Evolutionary conservation across 176 grass and related monocot species (phyloP), one percentile per base, ranked within the genome.

Genomic region (Avena eriantha): DNA sequence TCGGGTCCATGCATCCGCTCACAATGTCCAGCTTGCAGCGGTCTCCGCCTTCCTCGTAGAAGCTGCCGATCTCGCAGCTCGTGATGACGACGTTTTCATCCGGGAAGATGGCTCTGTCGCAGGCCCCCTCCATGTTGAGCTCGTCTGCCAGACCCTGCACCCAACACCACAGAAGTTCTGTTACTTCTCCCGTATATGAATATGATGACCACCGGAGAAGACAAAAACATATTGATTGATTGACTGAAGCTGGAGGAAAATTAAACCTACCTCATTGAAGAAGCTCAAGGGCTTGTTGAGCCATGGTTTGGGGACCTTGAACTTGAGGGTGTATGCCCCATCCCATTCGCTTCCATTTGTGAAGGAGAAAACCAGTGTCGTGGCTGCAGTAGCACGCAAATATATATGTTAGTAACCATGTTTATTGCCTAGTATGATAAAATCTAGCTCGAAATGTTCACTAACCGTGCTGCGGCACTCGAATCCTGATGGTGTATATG

Each of bases 11-110:
- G 88, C 96, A 98, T 12, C 96, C 95, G 19, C 60, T 69, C 46
- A 91, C 86, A 82, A 98, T 91, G 85, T 95, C 93, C 79, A 98
- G 86, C 83, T 98, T 98, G 88, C 96, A 98, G 61, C 91, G 83
- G 24, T 94, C 87, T 22, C 96, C 96, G 34, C 96, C 96, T 56
- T 95, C 86, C 17, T 88, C 82, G 88, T 94, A 95, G 70, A 88
- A 86, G 93, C 88, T 92, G 24, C 73, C 96, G 3, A 98, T 91
- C 21, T 82, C 84, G 84, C 96, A 98, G 69, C 93, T 98, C n/a
- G 94, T 85, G 74, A 98, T 89, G 77, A 90, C 76, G 35, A 93
- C 69, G 87, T 96, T 96, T 56, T 87, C 89, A 76, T 98, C 96
- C 10, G 93, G 92, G 83, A 89, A 98, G 85, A 98, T 94, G 87